Percentiles rank a stretch among this genome's conserved stretches.
These are phyloP conservation scores for Yamadazyma jaroonii DNA, from an alignment of 1,139 yeast genomes.

Conservation along the genomic window DNA sequence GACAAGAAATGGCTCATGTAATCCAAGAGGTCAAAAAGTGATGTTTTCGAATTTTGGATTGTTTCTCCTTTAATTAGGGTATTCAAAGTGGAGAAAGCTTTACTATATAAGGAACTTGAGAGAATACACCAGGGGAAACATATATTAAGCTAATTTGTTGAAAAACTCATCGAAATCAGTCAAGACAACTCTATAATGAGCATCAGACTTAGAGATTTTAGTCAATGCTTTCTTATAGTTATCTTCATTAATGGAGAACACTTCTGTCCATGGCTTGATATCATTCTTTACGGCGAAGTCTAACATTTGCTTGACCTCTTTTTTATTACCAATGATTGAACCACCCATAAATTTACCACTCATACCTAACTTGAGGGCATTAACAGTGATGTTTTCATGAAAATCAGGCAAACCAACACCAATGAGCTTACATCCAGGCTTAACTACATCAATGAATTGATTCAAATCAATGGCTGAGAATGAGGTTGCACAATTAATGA, in stretches of 20 bases:
- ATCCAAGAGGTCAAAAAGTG: too few relatives aligned
- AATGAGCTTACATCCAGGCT: constrained; percentile 40
- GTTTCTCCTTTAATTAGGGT: too few relatives aligned
- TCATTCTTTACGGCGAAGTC: constrained; percentile 46
- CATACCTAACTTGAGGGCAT: constrained; percentile 24
- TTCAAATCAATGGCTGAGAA: constrained; percentile 34
- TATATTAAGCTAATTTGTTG: background rate
- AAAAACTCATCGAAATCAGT: constrained; percentile 24
- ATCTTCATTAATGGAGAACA: constrained; percentile 34
- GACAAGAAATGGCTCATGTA: background rate
- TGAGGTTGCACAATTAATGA: constrained; percentile 47
- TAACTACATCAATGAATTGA: constrained; percentile 29
- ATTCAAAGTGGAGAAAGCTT: too few relatives aligned
- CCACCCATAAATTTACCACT: constrained; percentile 42
- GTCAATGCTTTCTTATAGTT: constrained; percentile 35
- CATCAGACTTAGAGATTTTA: constrained; percentile 45
- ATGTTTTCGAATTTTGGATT: too few relatives aligned
- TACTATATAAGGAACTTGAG: background rate
- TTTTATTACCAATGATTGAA: constrained; percentile 46
- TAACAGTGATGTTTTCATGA: constrained; percentile 13
- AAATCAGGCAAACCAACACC: constrained; percentile 49
- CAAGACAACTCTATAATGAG: constrained; percentile 47
- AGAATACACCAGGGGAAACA: background rate
- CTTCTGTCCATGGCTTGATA: constrained; percentile 43
- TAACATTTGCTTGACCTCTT: constrained; percentile 52